Base-by-base conservation (phyloP, 148 eudicot species). In the Heliamphora exappendiculata region DNA sequence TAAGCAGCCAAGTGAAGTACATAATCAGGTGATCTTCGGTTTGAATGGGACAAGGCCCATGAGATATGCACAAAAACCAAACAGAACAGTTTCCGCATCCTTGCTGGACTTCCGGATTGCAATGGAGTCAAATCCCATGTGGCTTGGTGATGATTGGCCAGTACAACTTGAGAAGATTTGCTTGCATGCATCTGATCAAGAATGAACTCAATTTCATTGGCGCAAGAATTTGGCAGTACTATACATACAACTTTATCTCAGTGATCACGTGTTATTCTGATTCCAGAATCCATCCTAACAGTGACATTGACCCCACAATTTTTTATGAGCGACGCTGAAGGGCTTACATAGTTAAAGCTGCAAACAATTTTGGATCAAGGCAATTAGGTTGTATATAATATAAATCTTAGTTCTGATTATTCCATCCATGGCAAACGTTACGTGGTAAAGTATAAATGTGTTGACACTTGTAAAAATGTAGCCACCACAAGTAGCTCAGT, bases 61-160 rank as follows among this genome's bases (percentile, higher is more conserved):
- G 49, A 75, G 76, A 63, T 79, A 70, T 73, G 53, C 73, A 42
- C 84, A 81, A 67, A 76, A 80, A 53, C 69, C 63, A 44, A 65
- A 41, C 11, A 63, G 47, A 34, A 66, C 78, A 11, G 14, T 55
- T 73, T 59, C 78, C 63, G 85, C 79, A 20, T 89, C 94, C 13
- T 74, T 87, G 75, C 44, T 82, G 66, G 95, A 94, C 75, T 86
- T 91, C 62, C 82, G 83, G 54, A 85, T 85, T 75, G 91, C 93
- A 58, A 84, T 89, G 91, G 86, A 88, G 88, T 66, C 81, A 58
- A 79, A 90, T 74, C 91, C 95, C 10, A 55, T 70, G 17, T 42
- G 80, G 74, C 90, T 93, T 39, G 94, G 98, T 58, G 89, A 87
- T 76, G 86, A 91, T 84, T 89, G 96, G 92, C 89, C 92, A 0